Evolutionary conservation across 1,284 basidiomycete species (phyloP), one percentile per base, ranked within the genome.

Genomic region (Earliella scabrosa): DNA sequence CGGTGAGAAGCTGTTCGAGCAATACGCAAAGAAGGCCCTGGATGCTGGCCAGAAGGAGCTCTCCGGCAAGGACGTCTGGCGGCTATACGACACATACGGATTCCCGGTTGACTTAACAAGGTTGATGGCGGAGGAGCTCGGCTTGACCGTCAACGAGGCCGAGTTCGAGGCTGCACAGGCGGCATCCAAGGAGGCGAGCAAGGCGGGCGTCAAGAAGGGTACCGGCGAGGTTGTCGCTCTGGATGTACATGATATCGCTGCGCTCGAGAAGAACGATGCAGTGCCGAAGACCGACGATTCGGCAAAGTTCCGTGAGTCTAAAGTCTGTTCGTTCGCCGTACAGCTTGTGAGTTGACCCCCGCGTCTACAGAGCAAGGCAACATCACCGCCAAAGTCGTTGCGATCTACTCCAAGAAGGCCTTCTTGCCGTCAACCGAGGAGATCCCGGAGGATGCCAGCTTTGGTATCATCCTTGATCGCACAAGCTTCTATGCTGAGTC

Each of bases 401-500:
- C 91, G 10, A 90, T 99, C 61, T 98, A 95, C 76, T 84, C 92
- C 71, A 82, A 87, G 66, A 92, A 90, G 69, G 74, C 83, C 21
- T 98, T 99, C 76, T 66, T 87, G 52, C 66, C 75, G 14, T 88
- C 91, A 1, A 94, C 95, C 5, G 70, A 76, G 18, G 76, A 79
- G 40, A 79, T 96, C 31, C 82, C 89, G 0, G 77, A 81, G 21
- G 83, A 82, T 59, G 76, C 84, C 26, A 76, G 82, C 13, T 93
- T 98, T 68, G 97, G 97, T 53, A 71, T 99, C 54, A 72, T 99
- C 35, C 86, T 99, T 50, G 94, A 99, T 76, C 84, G 83, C 54
- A 98, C 97, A n/a, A 95, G 90, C 77, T 97, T 99, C 74, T 99
- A 99, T 67, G 97, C 97, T 26, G 97, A 99, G 77, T 85, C 93